Evolutionary conservation across 1,284 basidiomycete genomes (phyloP), one percentile per base, ranked within the genome.

Genomic region (Leccinum subrobustum): DNA sequence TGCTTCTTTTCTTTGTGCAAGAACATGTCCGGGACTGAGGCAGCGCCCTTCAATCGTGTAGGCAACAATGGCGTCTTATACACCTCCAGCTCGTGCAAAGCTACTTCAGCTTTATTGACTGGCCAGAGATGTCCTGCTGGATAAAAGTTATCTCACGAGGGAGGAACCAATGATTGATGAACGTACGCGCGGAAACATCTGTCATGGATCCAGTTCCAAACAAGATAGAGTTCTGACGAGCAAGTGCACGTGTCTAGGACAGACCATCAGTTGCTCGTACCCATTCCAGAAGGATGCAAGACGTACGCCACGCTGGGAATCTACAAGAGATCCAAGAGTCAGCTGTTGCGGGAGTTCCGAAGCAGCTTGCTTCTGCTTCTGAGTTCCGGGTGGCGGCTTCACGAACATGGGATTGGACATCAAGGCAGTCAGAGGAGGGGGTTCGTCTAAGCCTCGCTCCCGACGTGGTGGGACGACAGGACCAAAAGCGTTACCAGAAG

Each of bases 1-100:
- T 77, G 76, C 11, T 80, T 81, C 14, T 75, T 72, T 63, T 84
- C 83, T 65, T 83, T 85, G 20, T 82, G 78, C 64, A 83, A 79
- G 75, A 91, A 89, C 75, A 89, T 83, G 61, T 86, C 84, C 7
- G 87, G 85, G 51, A 83, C 77, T 9, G 76, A 74, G 6, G 76
- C 72, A 16, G 81, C 75, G 11, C 75, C 81, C 59, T 84, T 84
- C 58, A 90, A 77, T 18, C 87, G 84, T 47, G 86, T 85, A 4
- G 89, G 88, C 7, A 91, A 67, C 52, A 91, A 78, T 7, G 89
- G 89, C 1, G 87, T 91, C 74, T 86, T 88, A 76, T 91, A 91
- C 42, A 87, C 80, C 64, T 91, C 89, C 47, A 91, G 75, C 64
- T 88, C 86, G 55, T 85, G 83, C 4, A 91, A 78, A 20, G 84